Base-by-base conservation (phyloP, 352 stramenopile species). In the Phytophthora citrophthora region DNA sequence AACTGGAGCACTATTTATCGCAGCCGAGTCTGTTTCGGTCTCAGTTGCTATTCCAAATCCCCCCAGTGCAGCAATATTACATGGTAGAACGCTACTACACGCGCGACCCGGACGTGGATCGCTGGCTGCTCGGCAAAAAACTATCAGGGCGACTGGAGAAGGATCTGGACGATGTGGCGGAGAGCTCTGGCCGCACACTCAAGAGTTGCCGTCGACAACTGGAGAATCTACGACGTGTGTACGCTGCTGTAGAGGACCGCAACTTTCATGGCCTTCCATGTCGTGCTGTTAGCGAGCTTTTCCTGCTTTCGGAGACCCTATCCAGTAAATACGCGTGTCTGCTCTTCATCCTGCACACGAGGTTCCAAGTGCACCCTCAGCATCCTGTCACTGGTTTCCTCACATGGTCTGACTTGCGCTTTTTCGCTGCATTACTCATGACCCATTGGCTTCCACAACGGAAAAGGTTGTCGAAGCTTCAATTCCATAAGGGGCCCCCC, bases 31-130 rank as follows among this genome's bases (percentile, higher is more conserved):
- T 95, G 10, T 87, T 95, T 26, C 76, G 80, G 27, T 91, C 84
- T 38, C 88, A 95, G 52, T 63, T 94, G 11, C 69, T 95, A 11
- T 91, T 93, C 61, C 88, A 95, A 71, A 88, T 95, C 49, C 83
- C 83, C 5, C 84, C 84, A 12, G 63, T 77, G 1, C 80, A 94
- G 51, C 83, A 95, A 64, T 77, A 89, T 54, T 90, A 90, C 56
- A 93, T 95, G 81, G 71, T 93, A 20, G 78, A 92, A 54, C 81
- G 79, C 24, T 95, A 95, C 69, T 93, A 94, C 72, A 72, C 77
- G 45, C 76, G 91, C 49, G 83, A 95, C 49, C 73, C 73, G 39
- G 61, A 82, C 44, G 81, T 94, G 26, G 77, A 83, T 27, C 83
- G 88, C 24, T 89, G 87, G 76, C 63, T 95, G 26, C 48, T 94